Conservation (phyloP, 345 rosid genomes). For the Ricinus communis region DNA sequence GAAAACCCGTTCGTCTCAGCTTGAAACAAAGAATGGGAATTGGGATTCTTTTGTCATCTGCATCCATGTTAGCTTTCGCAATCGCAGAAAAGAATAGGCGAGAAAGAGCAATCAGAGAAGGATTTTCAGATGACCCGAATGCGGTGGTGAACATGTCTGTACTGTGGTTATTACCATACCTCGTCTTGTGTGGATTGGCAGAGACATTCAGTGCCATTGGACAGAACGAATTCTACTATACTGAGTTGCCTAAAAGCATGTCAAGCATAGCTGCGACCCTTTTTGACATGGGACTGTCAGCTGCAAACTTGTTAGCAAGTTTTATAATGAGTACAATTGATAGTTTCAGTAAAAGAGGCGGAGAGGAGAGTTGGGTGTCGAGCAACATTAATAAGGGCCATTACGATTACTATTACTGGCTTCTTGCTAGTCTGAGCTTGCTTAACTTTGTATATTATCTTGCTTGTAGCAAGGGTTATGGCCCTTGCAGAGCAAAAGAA, state of each 20-base stretch:
- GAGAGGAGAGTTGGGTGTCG: conserved; percentile 67
- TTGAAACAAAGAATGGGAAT: conserved; percentile 71
- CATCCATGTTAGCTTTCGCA: conserved; percentile 65
- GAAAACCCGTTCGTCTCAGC: conserved; percentile 51
- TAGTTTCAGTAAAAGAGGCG: conserved; percentile 38
- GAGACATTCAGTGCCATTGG: conserved; percentile 73
- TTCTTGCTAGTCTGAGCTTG: conserved; percentile 35
- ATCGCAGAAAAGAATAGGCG: conserved; percentile 56
- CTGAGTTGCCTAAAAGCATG: conserved; percentile 78
- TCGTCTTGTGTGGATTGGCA: conserved; percentile 57
- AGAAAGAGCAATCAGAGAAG: conserved; percentile 54
- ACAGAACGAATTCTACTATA: conserved; percentile 73
- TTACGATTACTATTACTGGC: conserved; percentile 73
- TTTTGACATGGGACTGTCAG: conserved; percentile 61
- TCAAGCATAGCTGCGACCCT: conserved; percentile 68
- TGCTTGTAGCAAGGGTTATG: conserved; percentile 18
- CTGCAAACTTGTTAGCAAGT: conserved; percentile 63
- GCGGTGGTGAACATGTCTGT: conserved; percentile 62
- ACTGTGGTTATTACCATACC: conserved; percentile 71
- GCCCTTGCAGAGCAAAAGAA: conserved; percentile 11
- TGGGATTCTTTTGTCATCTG: conserved; percentile 53
- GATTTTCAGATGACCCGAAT: conserved; percentile 38
- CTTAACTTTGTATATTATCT: conserved; percentile 11
- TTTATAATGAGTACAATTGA: conserved; percentile 44
- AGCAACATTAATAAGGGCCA: conserved; percentile 67